Base-by-base conservation (phyloP, 106 monocot species). In the Alisma plantagoaquatica region DNA sequence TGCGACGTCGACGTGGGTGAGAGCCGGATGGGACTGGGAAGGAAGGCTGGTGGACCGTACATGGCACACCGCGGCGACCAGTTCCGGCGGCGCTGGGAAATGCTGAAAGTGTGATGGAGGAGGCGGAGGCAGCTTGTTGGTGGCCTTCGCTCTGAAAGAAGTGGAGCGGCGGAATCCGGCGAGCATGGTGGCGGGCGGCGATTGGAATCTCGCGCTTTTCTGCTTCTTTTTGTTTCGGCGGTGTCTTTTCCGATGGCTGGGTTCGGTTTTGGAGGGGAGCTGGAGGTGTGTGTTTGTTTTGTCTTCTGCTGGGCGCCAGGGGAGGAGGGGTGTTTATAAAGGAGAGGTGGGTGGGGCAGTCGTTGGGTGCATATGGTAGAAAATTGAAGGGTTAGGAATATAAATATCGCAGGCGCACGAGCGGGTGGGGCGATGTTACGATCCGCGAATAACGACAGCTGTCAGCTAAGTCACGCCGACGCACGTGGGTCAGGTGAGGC, bases 11-110 rank as follows among this genome's bases (percentile, higher is more conserved):
- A 90, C 66, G 45, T 83, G 69, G 62, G 83, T 30, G 54, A 84
- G 60, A 67, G 66, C 0, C n/a, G n/a, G n/a, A n/a, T n/a, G n/a
- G n/a, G n/a, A n/a, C n/a, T n/a, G n/a, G n/a, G n/a, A n/a, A n/a
- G 83, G 83, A 27, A 90, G 79, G 65, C 80, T 83, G 22, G 56
- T 61, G 54, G 83, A 90, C 16, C 83, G 71, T 1, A 63, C 60
- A 54, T 74, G 79, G 51, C 33, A 49, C 8, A 58, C 28, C 31
- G 50, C 46, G 9, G 30, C 33, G 23, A 14, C 0, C 10, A 38
- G n/a, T 11, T 31, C 22, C 3, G 24, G 16, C 30, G 17, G 26
- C 6, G n/a, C 8, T 33, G 18, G 18, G 18, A 4, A 31, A 5
- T 4, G 19, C 33, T 20, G 17, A 51, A 10, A 7, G 2, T 3